Conservation (phyloP, 176 grass and related monocot species). For the Carex pumila region DNA sequence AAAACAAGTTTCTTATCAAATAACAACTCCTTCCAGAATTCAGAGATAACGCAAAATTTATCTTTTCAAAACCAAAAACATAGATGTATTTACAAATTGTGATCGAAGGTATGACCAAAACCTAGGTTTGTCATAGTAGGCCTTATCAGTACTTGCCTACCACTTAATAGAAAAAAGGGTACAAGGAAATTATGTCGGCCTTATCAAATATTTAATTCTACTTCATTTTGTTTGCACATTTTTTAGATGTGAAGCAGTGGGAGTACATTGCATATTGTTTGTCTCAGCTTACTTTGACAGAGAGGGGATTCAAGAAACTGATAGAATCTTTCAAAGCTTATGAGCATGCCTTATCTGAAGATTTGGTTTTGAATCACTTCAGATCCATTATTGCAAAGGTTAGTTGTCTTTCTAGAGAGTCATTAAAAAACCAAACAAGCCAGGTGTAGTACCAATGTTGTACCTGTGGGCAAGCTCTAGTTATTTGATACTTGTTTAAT, state of each 20-base stretch:
- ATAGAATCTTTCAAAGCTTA: constrained; percentile 93
- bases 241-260: constrained; percentile 85
- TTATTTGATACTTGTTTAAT: not conserved
- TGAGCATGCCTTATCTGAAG: constrained; percentile 75
- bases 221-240: constrained; percentile 13
- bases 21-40: not conserved
- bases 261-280: constrained; percentile 90
- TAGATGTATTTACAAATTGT: not conserved
- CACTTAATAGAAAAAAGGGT: not conserved
- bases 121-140: not conserved
- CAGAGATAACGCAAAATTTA: not conserved
- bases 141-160: not conserved
- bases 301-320: constrained; percentile 90
- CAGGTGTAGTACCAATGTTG: not conserved
- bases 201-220: not conserved
- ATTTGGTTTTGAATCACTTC: constrained; percentile 90
- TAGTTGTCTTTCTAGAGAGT: not conserved
- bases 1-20: not conserved
- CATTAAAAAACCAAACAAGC: not conserved
- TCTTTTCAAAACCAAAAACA: not conserved
- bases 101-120: not conserved
- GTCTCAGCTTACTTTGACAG: constrained; percentile 89
- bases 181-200: not conserved
- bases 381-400: constrained; percentile 74
- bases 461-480: not conserved